Evolutionary conservation across 495 filamentous ascomycete genomes (phyloP).

Genomic region (Talaromyces liani): DNA sequence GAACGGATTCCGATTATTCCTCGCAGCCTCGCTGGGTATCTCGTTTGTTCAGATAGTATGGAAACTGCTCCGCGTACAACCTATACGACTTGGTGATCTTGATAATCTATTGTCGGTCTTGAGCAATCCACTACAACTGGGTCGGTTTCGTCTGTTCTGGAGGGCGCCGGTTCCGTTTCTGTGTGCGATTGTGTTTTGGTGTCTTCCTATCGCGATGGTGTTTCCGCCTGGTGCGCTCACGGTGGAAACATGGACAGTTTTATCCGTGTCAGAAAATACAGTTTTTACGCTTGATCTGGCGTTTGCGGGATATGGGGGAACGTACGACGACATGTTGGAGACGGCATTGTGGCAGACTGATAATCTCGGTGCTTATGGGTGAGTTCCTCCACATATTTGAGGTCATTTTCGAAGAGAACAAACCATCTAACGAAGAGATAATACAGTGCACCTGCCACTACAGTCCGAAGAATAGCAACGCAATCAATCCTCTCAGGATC

Average conservation of each 20-base stretch:
- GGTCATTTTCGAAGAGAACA: not conserved
- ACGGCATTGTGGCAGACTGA: constrained; percentile 9
- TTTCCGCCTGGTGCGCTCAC: constrained; percentile 10
- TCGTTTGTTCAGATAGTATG: constrained; percentile 11
- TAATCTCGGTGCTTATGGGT: constrained; percentile 11
- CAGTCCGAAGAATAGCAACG: constrained; percentile 5
- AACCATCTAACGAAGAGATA: not conserved
- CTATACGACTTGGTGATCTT: constrained; percentile 8
- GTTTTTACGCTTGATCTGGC: constrained; percentile 6
- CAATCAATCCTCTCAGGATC: constrained; percentile 9
- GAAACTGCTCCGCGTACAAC: constrained; percentile 5
- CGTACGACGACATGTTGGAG: constrained; percentile 7
- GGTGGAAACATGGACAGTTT: constrained; percentile 4
- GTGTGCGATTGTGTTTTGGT: constrained; percentile 10
- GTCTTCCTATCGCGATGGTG: constrained; percentile 11
- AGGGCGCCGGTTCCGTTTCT: constrained; percentile 8
- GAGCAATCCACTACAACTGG: constrained; percentile 8
- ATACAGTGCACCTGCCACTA: constrained; percentile 6
- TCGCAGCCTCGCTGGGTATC: constrained; percentile 7
- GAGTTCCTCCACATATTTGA: not conserved
- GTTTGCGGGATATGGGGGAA: constrained; percentile 1
- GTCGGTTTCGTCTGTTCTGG: constrained; percentile 3
- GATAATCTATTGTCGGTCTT: constrained; percentile 7
- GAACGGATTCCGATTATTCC: constrained; percentile 11
- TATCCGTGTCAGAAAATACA: not conserved